Evolutionary conservation across 306 rosid species (phyloP).

Genomic region (Prosopis cineraria): DNA sequence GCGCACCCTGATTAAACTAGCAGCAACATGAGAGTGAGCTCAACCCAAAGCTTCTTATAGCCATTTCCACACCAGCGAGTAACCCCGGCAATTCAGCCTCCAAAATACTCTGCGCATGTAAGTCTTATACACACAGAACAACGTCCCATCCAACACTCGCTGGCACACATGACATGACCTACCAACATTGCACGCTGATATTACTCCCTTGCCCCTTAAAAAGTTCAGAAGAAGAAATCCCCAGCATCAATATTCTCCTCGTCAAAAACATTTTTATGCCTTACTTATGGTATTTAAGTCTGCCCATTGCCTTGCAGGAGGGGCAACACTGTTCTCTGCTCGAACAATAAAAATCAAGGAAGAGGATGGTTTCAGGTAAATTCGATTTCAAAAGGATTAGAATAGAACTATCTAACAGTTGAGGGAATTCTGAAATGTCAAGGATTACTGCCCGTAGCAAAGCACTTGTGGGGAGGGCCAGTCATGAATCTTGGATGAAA

Average conservation of each 20-base stretch:
- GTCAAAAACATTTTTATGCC: not conserved
- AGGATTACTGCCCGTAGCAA: not conserved
- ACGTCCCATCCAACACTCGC: not conserved
- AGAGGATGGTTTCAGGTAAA: constrained; percentile 49
- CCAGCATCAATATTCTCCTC: not conserved
- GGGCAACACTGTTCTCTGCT: constrained; percentile 47
- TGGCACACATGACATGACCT: not conserved
- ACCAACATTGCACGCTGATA: not conserved
- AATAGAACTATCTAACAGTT: constrained; percentile 1
- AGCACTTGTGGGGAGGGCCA: not conserved
- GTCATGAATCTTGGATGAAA: not conserved
- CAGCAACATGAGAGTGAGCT: not conserved
- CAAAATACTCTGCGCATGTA: not conserved
- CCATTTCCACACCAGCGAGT: not conserved
- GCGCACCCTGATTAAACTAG: not conserved
- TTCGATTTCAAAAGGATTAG: constrained; percentile 24
- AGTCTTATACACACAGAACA: not conserved
- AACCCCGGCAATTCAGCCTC: not conserved
- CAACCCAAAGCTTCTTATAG: not conserved
- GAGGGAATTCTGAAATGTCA: not conserved
- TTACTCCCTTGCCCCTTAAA: not conserved
- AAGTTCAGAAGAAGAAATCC: not conserved
- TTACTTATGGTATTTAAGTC: constrained; percentile 26
- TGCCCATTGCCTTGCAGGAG: constrained; percentile 43
- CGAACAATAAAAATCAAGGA: constrained; percentile 55